Base-by-base conservation (phyloP, 208 protist species). In the Porcisia deanei region DNA sequence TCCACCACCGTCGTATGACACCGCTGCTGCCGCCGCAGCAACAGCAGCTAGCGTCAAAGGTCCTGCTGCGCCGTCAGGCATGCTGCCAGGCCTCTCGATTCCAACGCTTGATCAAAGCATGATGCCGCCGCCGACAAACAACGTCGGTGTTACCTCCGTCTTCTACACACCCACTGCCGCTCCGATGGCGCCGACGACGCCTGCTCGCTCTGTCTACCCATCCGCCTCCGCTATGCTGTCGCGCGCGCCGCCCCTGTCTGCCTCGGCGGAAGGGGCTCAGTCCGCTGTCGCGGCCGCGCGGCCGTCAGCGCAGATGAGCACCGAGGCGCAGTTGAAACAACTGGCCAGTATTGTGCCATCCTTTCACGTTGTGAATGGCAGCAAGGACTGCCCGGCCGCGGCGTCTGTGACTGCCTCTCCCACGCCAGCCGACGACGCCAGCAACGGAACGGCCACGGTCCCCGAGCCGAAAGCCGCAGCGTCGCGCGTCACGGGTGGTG, bases 321-420 rank as follows among this genome's bases (percentile, higher is more conserved):
- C 66, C 18, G 73, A 77, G 64, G 52, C 57, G 66, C 76, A 86
- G 78, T 49, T 91, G 59, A 52, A 85, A 77, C 67, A 90, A 63
- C 73, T 94, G 18, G 83, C 91, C 3, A 88, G 83, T 59, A 93
- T 93, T 69, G 91, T 95, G 37, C 84, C 85, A 22, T 91, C 85
- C 45, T 77, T 93, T 63, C 83, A 92, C 68, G 85, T 92, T 53
- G 91, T 93, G 61, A 75, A 80, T 45, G 73, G 68, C 7, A 71
- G 70, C 9, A 76, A 85, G n/a, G 54, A 39, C 9, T 37, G 67
- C 45, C n/a, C 14, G 16, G 61, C 20, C 41, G 45, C 57, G 16
- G 37, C 60, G 25, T 57, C 57, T 6, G 53, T 64, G 4, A 47
- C 73, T 3, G 54, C 30, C 16, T 41, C 75, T 8, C 0, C 67